phyloP scores from a whole-genome alignment of 768 basidiomycete species.

The Hortiboletus campestris region DNA sequence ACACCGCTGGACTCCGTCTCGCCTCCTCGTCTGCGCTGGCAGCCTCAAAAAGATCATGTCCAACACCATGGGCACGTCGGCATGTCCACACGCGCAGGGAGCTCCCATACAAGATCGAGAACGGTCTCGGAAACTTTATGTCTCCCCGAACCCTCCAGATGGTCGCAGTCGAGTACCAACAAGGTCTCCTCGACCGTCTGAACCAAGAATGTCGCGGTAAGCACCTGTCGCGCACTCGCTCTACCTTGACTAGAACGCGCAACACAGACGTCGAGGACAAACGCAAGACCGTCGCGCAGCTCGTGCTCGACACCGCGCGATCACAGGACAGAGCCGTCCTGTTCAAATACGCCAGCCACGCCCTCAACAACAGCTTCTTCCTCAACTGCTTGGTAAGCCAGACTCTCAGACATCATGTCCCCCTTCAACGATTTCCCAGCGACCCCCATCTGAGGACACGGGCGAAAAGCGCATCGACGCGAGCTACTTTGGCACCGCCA shows the following conservation, averaged over 20 bases:
- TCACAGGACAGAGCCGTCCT: conserved; percentile 59
- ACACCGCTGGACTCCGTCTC: conserved; percentile 18
- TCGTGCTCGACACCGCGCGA: conserved; percentile 64
- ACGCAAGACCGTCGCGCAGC: conserved; percentile 61
- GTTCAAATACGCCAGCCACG: conserved; percentile 90
- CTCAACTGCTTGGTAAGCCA: conserved; percentile 75
- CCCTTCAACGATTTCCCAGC: conserved; percentile 16
- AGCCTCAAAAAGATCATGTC: conserved; percentile 7
- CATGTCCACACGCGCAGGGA: conserved; percentile 49
- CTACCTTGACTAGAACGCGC: neutral
- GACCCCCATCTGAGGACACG: conserved; percentile 30
- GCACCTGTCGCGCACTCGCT: conserved; percentile 14
- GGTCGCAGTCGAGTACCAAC: conserved; percentile 81
- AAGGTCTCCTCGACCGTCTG: conserved; percentile 74
- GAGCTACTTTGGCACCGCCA: conserved; percentile 16
- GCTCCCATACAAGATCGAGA: conserved; percentile 65
- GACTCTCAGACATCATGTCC: too few species aligned
- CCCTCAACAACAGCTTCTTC: conserved; percentile 96
- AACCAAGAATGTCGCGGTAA: conserved; percentile 74
- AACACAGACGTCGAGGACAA: conserved; percentile 53
- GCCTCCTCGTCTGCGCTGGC: conserved; percentile 21
- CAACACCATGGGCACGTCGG: conserved; percentile 27
- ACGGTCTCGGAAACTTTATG: conserved; percentile 78
- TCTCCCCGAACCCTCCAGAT: conserved; percentile 68
- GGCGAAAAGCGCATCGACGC: conserved; percentile 20